A percentile compares a stretch with the other conserved stretches of the same genome.
Evolutionary conservation across 495 filamentous ascomycete species (phyloP).

Genomic region (Cladorrhinum samala): DNA sequence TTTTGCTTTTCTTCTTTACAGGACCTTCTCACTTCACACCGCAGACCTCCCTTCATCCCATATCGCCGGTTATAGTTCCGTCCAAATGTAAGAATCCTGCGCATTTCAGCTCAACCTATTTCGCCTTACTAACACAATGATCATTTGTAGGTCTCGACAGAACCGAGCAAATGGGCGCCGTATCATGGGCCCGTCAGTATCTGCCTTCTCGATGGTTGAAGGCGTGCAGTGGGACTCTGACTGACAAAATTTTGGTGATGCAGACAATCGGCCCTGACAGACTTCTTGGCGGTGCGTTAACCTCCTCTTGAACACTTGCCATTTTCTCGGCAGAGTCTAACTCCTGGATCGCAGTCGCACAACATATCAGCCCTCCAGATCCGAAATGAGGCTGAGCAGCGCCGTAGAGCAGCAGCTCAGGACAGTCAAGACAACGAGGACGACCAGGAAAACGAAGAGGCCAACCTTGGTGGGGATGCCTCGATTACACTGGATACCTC

Average conservation of each 20-base stretch:
- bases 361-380: conserved; percentile 86
- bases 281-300: conserved; percentile 72
- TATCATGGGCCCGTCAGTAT: conserved; percentile 33
- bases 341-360: conserved; percentile 58
- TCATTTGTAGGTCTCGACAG: conserved; percentile 19
- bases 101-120: background rate
- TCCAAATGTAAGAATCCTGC: conserved; percentile 5
- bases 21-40: background rate
- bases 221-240: background rate
- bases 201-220: background rate
- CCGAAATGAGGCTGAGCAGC: conserved; percentile 49
- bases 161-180: conserved; percentile 10
- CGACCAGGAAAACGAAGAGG: conserved; percentile 3
- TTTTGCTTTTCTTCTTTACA: background rate
- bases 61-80: background rate
- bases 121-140: background rate
- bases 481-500: conserved; percentile 13
- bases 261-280: conserved; percentile 67
- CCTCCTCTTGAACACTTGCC: conserved; percentile 6
- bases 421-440: conserved; percentile 5
- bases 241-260: conserved; percentile 1
- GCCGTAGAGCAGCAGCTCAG: conserved; percentile 45
- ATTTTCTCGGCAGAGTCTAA: background rate
- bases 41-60: background rate
- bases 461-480: conserved; percentile 4